Percentiles rank a stretch among this genome's conserved stretches.
Conservation (phyloP, 345 rosid genomes). For the Eucalyptus sideroxylon region DNA sequence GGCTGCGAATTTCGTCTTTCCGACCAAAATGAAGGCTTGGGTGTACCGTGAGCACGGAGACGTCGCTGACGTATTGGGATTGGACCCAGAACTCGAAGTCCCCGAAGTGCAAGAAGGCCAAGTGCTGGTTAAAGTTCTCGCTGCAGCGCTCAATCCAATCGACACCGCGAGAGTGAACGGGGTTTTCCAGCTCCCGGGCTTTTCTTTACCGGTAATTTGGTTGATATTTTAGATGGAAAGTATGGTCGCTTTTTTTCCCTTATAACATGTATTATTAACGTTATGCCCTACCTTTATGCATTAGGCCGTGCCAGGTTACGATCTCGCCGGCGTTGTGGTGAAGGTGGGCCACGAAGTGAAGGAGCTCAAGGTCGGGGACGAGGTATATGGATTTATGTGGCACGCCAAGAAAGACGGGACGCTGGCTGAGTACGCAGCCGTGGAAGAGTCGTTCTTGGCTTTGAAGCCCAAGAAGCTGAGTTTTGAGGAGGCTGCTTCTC, state of each 20-base stretch:
- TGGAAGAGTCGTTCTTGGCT: constrained; percentile 69
- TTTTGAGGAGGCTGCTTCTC: constrained; percentile 62
- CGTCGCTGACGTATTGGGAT: constrained; percentile 45
- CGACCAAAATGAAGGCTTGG: constrained; percentile 73
- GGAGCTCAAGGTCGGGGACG: constrained; percentile 65
- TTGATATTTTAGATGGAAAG: background rate
- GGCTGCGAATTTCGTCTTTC: background rate
- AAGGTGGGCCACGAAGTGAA: constrained; percentile 57
- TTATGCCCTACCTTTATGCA: background rate
- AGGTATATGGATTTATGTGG: constrained; percentile 44
- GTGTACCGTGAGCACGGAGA: constrained; percentile 60
- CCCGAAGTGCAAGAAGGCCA: constrained; percentile 66
- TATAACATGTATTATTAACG: background rate
- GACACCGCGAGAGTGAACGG: constrained; percentile 61
- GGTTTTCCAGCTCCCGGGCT: constrained; percentile 64
- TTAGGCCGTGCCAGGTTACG: constrained; percentile 87
- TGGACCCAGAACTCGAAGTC: constrained; percentile 45
- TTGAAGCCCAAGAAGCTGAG: constrained; percentile 60
- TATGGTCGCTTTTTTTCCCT: background rate
- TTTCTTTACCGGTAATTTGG: constrained; percentile 44
- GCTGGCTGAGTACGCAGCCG: constrained; percentile 65
- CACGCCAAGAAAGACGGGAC: constrained; percentile 55
- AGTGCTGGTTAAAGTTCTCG: constrained; percentile 66
- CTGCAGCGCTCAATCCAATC: constrained; percentile 79
- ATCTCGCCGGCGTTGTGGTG: constrained; percentile 78